A percentile compares a stretch with the other conserved stretches of the same genome.
Conservation (phyloP, 1,284 basidiomycete genomes). For the Puccinia novopanici region DNA sequence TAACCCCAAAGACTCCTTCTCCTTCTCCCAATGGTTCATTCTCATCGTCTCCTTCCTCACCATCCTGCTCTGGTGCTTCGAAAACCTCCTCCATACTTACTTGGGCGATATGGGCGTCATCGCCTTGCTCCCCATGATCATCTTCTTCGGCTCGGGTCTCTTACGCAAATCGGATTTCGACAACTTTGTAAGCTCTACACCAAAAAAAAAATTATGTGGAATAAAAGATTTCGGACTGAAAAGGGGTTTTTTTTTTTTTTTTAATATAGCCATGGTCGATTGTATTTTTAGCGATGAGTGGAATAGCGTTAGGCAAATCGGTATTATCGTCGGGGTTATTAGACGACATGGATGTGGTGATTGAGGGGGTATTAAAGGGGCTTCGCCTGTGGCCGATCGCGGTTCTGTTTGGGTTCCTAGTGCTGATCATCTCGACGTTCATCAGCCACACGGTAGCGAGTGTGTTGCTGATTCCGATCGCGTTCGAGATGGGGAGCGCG, state of each 20-base stretch:
- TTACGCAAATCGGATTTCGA: constrained; percentile 96
- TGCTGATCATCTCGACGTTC: constrained; percentile 85
- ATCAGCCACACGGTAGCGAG: constrained; percentile 97
- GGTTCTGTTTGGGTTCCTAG: constrained; percentile 75
- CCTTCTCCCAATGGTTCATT: constrained; percentile 86
- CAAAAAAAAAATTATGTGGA: too few relatives aligned
- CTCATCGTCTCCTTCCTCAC: constrained; percentile 79
- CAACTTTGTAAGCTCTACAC: constrained; percentile 62
- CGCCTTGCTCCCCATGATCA: constrained; percentile 86
- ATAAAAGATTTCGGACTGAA: too few relatives aligned
- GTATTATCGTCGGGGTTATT: constrained; percentile 87
- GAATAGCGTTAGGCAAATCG: constrained; percentile 92
- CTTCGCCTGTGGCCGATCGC: constrained; percentile 87
- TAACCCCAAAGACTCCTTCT: constrained; percentile 77
- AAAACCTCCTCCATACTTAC: constrained; percentile 73
- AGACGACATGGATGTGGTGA: constrained; percentile 68
- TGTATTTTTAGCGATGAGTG: constrained; percentile 72
- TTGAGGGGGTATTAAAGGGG: constrained; percentile 73
- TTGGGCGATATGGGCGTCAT: constrained; percentile 98
- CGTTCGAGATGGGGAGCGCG: constrained; percentile 79
- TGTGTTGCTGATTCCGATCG: constrained; percentile 92
- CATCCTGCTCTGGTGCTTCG: constrained; percentile 87
- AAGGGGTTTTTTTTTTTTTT: too few relatives aligned
- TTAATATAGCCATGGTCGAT: constrained; percentile 41
- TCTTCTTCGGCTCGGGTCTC: constrained; percentile 92